phyloP scores from a whole-genome alignment of 306 rosid genomes.

The Bauhinia variegata region DNA sequence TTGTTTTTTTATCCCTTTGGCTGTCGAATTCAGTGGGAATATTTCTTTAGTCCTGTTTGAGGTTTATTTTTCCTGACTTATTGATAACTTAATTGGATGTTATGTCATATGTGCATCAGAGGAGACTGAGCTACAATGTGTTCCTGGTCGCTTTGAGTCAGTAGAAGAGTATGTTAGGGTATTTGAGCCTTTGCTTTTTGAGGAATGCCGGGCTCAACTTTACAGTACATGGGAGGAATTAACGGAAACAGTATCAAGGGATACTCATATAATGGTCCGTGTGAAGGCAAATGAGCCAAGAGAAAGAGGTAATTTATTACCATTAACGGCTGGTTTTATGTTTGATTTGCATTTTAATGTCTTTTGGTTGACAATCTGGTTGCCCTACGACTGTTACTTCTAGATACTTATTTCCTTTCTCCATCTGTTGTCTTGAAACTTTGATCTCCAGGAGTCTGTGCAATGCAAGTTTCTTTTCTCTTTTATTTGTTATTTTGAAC shows the following conservation, averaged over 20 bases:
- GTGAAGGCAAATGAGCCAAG: constrained; percentile 84
- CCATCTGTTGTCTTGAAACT: constrained; percentile 11
- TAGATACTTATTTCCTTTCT: constrained; percentile 20
- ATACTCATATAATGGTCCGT: constrained; percentile 86
- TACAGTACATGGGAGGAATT: constrained; percentile 97
- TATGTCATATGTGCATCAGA: constrained; percentile 66
- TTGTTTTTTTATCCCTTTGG: too few species aligned
- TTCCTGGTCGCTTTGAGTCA: constrained; percentile 92
- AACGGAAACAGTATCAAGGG: constrained; percentile 79
- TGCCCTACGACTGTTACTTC: not conserved
- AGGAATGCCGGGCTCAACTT: constrained; percentile 98
- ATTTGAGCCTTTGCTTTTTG: constrained; percentile 97
- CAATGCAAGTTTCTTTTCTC: constrained; percentile 26
- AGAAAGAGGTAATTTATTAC: constrained; percentile 77
- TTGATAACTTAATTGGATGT: constrained; percentile 34
- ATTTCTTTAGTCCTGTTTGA: too few species aligned
- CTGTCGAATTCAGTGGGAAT: too few species aligned
- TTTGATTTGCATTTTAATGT: too few species aligned
- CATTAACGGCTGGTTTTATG: too few species aligned
- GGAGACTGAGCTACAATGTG: constrained; percentile 88
- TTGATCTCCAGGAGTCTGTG: constrained; percentile 3
- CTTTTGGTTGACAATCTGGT: too few species aligned
- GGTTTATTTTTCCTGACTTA: too few species aligned
- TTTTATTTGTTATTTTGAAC: constrained; percentile 12
- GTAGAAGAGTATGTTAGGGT: constrained; percentile 88